Percentiles rank a stretch among this genome's conserved stretches.
phyloP scores from a whole-genome alignment of 1,284 basidiomycete species.

The Termitomyces sp. region DNA sequence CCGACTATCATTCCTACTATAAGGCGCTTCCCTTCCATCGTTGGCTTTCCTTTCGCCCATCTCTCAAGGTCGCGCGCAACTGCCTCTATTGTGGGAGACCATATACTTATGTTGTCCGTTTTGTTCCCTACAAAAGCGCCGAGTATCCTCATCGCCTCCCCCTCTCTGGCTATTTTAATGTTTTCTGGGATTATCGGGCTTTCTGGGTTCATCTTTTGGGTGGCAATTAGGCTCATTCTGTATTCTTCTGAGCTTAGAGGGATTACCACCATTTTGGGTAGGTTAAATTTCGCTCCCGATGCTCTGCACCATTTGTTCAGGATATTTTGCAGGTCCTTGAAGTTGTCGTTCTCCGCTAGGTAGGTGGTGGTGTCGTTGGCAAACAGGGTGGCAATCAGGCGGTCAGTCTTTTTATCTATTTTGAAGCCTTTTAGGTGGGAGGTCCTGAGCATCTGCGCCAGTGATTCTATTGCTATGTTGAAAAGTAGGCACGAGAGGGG shows the following conservation, averaged over 20 bases:
- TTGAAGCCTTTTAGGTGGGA: not conserved
- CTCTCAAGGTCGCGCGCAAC: not conserved
- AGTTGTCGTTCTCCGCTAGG: not conserved
- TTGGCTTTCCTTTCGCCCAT: not conserved
- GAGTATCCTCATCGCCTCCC: not conserved
- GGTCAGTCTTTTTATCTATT: not conserved
- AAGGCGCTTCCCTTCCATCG: constrained; percentile 14
- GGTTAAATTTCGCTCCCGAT: not conserved
- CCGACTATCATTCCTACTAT: constrained; percentile 25
- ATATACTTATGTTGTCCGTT: not conserved
- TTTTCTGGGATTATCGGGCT: not conserved
- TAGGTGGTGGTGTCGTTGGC: not conserved
- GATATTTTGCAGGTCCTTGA: not conserved
- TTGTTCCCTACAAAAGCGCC: not conserved
- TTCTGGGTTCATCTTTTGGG: not conserved
- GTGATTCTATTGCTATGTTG: not conserved
- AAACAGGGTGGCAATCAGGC: not conserved
- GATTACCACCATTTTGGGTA: not conserved
- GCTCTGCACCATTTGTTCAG: not conserved
- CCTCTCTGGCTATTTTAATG: not conserved
- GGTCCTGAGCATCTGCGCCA: not conserved
- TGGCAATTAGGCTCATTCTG: not conserved
- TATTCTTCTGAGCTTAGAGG: not conserved
- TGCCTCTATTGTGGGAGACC: not conserved
- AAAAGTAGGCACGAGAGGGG: constrained; percentile 1